phyloP scores from a whole-genome alignment of 805 yeast genomes.

The Vanderwaltozyma verrucispora region DNA sequence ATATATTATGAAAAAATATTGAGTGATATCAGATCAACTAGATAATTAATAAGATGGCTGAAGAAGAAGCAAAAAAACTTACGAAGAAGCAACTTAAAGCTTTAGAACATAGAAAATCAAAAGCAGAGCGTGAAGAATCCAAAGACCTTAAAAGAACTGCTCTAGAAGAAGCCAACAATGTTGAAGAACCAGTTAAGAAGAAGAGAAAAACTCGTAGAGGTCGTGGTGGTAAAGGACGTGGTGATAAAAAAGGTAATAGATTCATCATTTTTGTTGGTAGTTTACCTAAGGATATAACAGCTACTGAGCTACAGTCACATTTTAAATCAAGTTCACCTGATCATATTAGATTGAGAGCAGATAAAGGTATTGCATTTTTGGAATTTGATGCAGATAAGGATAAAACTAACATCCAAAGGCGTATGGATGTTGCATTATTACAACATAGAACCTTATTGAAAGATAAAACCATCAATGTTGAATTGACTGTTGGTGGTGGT shows the following conservation, averaged over 20 bases:
- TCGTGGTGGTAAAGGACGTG: constrained; percentile 68
- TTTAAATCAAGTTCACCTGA: constrained; percentile 69
- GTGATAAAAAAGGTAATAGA: constrained; percentile 48
- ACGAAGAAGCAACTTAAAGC: constrained; percentile 31
- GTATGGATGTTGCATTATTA: constrained; percentile 75
- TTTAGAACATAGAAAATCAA: constrained; percentile 25
- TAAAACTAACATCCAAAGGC: constrained; percentile 51
- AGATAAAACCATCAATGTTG: constrained; percentile 81
- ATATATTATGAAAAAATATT: no score
- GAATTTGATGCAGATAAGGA: constrained; percentile 53
- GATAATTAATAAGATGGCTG: constrained; percentile 1
- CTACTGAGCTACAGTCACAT: constrained; percentile 54
- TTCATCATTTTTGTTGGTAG: constrained; percentile 87
- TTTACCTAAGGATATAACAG: constrained; percentile 61
- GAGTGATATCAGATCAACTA: not conserved
- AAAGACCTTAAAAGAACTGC: constrained; percentile 15
- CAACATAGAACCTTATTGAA: constrained; percentile 68
- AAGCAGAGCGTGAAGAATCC: constrained; percentile 20
- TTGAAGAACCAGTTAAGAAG: constrained; percentile 38
- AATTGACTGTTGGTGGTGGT: constrained; percentile 96
- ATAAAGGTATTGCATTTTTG: constrained; percentile 85
- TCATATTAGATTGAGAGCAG: constrained; percentile 64
- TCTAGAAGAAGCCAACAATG: constrained; percentile 18
- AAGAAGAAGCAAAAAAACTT: constrained; percentile 20
- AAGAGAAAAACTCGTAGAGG: constrained; percentile 48